Base-by-base conservation (phyloP, 1,284 basidiomycete species). In the Cryptococcus sp. region DNA sequence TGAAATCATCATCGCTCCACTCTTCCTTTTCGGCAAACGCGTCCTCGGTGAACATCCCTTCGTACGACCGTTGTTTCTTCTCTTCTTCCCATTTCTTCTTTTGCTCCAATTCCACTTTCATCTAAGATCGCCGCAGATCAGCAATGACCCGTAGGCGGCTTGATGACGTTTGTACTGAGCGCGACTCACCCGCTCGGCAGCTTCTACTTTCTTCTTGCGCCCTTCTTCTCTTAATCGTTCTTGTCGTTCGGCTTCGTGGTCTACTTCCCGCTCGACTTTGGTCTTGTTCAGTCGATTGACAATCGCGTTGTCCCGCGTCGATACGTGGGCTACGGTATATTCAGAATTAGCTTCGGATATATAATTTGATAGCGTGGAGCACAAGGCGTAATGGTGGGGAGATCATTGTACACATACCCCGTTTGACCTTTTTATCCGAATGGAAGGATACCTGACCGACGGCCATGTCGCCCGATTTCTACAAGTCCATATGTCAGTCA, bases 391-490 rank as follows among this genome's bases (percentile, higher is more conserved):
- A 7, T 25, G 10, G 17, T 35, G 25, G 38, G 38, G 41, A 42
- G 27, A 23, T 39, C n/a, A 49, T 11, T 40, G 55, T 17, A 25
- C 10, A 38, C 81, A 52, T 66, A 89, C 90, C 82, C 80, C 88
- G 82, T 81, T 90, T 91, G 50, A 92, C 90, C 77, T 84, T 84
- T 69, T 93, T 90, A 74, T 97, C 93, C 57, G 83, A 90, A 69
- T 95, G 89, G 76, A 99, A 99, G 0, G 91, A 89, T 0, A 99
- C 96, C 69, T 94, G 88, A 0, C 96, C 95, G 2, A 94, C 87
- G 0, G 91, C 92, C 92, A 95, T 95, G 72, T 95, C 92, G 0
- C 93, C 93, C 8, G 90, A 89, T 91, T 97, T 97, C 89, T 92
- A 60, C 5, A 27, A n/a, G 8, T 40, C 11, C 11, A 8, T 8